phyloP scores from a whole-genome alignment of 805 yeast genomes.

The Kuraishia borneana region DNA sequence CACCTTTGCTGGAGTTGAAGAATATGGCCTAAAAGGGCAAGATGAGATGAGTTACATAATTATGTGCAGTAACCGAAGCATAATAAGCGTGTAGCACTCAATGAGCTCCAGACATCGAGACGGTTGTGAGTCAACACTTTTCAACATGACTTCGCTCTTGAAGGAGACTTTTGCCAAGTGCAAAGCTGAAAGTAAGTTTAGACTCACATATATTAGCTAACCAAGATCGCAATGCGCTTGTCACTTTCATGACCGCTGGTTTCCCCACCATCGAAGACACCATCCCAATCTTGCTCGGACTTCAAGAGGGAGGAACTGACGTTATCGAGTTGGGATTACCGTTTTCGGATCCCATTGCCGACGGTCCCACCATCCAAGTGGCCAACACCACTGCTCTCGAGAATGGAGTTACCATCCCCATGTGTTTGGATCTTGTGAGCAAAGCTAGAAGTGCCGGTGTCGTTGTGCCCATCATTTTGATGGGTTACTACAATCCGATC shows the following conservation, averaged over 20 bases:
- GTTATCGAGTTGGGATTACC: constrained; percentile 93
- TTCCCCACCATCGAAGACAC: constrained; percentile 85
- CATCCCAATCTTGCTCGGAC: constrained; percentile 70
- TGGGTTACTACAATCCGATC: constrained; percentile 98
- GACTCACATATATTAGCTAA: not conserved
- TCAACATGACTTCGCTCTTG: constrained; percentile 37
- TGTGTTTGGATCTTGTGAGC: constrained; percentile 59
- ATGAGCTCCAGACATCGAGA: too few species aligned
- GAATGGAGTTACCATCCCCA: constrained; percentile 67
- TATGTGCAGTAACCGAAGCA: too few species aligned
- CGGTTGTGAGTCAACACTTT: constrained; percentile 9
- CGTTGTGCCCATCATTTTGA: constrained; percentile 76
- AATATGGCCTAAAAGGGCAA: too few species aligned
- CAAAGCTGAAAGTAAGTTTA: constrained; percentile 30
- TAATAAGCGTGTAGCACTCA: too few species aligned
- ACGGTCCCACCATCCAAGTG: constrained; percentile 92
- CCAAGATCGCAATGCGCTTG: constrained; percentile 67
- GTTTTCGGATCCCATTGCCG: constrained; percentile 97
- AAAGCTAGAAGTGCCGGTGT: constrained; percentile 78
- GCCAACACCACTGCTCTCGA: constrained; percentile 76
- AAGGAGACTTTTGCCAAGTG: constrained; percentile 51
- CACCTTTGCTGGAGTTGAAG: constrained; percentile 14
- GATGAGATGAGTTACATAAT: too few species aligned
- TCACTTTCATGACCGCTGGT: constrained; percentile 92
- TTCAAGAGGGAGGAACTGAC: constrained; percentile 94